These are phyloP conservation scores for barrel medic (Medicago truncatula) DNA, from an alignment of 306 rosid species.

Conservation along the genomic window DNA sequence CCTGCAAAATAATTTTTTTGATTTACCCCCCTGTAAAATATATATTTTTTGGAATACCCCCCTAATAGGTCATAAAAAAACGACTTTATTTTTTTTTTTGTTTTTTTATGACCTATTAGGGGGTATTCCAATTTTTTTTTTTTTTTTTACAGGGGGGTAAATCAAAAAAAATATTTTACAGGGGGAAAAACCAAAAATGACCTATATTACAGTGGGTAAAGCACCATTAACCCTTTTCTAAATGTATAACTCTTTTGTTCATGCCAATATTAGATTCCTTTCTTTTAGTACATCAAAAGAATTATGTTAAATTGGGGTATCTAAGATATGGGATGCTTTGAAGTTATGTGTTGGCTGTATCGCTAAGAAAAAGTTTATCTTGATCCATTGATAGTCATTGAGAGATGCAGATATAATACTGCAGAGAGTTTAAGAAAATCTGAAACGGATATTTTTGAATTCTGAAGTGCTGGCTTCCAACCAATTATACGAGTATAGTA, in stretches of 20 bases:
- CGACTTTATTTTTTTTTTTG: no score
- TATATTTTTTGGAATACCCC: no score
- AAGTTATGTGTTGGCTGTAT: not conserved
- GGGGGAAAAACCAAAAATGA: no score
- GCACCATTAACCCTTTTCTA: no score
- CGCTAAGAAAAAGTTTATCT: not conserved
- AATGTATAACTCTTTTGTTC: not conserved
- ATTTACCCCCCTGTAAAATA: no score
- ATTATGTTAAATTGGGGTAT: not conserved
- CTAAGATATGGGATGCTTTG: not conserved
- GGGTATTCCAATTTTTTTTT: no score
- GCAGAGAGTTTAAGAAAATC: not conserved
- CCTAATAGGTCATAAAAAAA: no score
- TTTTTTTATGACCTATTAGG: no score
- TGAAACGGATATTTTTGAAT: not conserved
- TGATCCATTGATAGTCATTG: not conserved
- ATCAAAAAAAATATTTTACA: no score
- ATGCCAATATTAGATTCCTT: slow-evolving; percentile 3
- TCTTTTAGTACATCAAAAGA: not conserved
- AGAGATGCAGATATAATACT: not conserved
- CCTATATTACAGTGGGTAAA: no score
- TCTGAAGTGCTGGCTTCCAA: not conserved
- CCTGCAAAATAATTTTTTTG: no score
- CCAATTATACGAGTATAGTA: not conserved
- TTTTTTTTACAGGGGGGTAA: no score